Base-by-base conservation (phyloP, 371 early-diverging fungal genomes). In the Rhizopus stolonifer region DNA sequence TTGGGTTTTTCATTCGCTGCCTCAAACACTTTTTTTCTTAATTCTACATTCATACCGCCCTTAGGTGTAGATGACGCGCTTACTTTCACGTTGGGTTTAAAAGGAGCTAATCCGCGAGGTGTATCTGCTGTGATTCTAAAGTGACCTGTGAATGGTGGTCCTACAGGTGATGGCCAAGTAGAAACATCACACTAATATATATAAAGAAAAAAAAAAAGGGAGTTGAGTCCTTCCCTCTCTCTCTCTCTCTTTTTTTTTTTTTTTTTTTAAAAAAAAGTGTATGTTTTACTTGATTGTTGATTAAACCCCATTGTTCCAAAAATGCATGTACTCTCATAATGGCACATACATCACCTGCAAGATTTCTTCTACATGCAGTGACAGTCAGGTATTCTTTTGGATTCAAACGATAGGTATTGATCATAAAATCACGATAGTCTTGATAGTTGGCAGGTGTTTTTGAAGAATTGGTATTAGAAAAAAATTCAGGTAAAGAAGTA, bases 241-340 rank as follows among this genome's bases (percentile, higher is more conserved):
- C 47, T 1, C 23, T 31, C 15, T 29, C n/a, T 36, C 8, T 32
- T 19, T 17, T 29, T 43, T 46, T 56, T 15, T 9, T 25, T 7
- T 23, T 2, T 15, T 2, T 11, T 43, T 49, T n/a, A n/a, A n/a
- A n/a, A n/a, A n/a, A n/a, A n/a, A n/a, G n/a, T n/a, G n/a, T n/a
- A n/a, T n/a, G n/a, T n/a, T 48, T 54, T 71, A 94, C 95, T 82
- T 98, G 94, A 67, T 93, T 94, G 75, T 99, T 99, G 63, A 99
- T 95, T 33, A 99, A 77, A 1, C 99, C 99, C 99, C 99, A 99
- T 69, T 98, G 98, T 70, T 99, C 99, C 44, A 98, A 72, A 63
- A 99, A 98, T 5, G 97, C 92, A 74, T 98, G 98, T 1, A 99
- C 95, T 22, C 96, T 80, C 70, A 98, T 92, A 55, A 99, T 94